Conservation (phyloP, 306 rosid genomes). For the Erythrophleum fordii region DNA sequence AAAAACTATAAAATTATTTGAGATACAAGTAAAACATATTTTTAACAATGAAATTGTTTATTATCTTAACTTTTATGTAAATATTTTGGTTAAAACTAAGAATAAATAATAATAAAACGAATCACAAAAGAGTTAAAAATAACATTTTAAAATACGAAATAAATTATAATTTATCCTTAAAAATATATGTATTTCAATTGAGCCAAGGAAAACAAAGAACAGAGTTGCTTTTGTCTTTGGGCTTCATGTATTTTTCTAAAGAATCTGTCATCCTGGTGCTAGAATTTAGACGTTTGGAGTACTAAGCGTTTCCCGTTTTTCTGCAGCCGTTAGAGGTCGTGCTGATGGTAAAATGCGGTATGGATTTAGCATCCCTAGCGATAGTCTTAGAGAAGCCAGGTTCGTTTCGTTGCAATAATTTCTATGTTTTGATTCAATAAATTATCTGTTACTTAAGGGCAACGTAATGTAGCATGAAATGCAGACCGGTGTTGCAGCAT, state of each 20-base stretch:
- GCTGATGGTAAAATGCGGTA: constrained; percentile 55
- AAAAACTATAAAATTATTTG: too few species aligned
- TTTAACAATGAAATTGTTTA: too few species aligned
- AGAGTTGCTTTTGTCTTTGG: not conserved
- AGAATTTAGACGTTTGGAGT: constrained; percentile 14
- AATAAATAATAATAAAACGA: too few species aligned
- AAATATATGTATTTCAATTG: not conserved
- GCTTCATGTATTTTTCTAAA: not conserved
- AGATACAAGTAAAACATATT: too few species aligned
- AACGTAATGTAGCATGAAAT: not conserved
- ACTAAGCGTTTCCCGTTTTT: constrained; percentile 23
- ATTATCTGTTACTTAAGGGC: constrained; percentile 1
- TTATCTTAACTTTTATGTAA: too few species aligned
- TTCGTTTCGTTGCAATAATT: constrained; percentile 38
- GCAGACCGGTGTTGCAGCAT: not conserved
- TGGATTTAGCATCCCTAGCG: constrained; percentile 81
- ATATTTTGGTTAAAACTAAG: too few species aligned
- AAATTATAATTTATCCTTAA: too few species aligned
- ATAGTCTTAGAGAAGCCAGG: constrained; percentile 96
- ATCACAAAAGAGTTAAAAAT: too few species aligned
- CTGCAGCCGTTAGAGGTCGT: constrained; percentile 76
- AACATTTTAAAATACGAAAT: too few species aligned
- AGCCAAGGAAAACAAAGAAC: not conserved
- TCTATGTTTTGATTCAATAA: not conserved
- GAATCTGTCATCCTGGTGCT: constrained; percentile 11